Evolutionary conservation across 164 flowering plant genomes (phyloP), one percentile per base, ranked within the genome.

Genomic region (Vitis vinifera): DNA sequence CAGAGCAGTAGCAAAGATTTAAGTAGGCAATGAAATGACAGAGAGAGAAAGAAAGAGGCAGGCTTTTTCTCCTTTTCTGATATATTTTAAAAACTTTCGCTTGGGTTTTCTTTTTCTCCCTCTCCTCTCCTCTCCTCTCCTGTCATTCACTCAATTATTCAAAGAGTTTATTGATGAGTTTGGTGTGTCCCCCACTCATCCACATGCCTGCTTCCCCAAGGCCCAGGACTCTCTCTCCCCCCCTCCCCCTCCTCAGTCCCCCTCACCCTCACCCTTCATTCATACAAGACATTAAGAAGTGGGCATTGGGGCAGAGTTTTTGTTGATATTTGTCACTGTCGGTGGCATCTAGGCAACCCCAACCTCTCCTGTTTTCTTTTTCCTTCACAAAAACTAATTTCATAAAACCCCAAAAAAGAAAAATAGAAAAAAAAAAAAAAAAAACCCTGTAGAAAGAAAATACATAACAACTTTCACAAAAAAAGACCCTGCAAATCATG

Each of bases 111-210:
- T 15, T 51, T 75, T 70, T 57, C 30, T 51, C 13, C 17, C 47
- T 70, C 63, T 67, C 63, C 53, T 56, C 70, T 67, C 63, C 53
- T 56, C 70, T n/a, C 17, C 47, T 70, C 63, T 70, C 63, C 53
- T 56, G 73, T 67, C 73, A 74, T n/a, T 50, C 67, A 66, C 72
- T 76, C 77, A 76, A 79, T 73, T 51, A 79, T 75, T 68, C 60
- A 67, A 72, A 58, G 63, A 23, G 70, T 68, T 74, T 16, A 63
- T 70, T 56, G 71, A 69, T 63, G 77, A 70, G 71, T 66, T 77
- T 66, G 72, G 73, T 57, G 81, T 78, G 79, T 75, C 81, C 84
- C 84, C 84, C 84, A 78, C 81, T 68, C 79, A 73, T 80, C 80
- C 83, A 80, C 81, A 80, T 80, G 83, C 81, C 81, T 75, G 69